Evolutionary conservation across 1,139 yeast genomes (phyloP).

Genomic region (Candida dubliniensis): DNA sequence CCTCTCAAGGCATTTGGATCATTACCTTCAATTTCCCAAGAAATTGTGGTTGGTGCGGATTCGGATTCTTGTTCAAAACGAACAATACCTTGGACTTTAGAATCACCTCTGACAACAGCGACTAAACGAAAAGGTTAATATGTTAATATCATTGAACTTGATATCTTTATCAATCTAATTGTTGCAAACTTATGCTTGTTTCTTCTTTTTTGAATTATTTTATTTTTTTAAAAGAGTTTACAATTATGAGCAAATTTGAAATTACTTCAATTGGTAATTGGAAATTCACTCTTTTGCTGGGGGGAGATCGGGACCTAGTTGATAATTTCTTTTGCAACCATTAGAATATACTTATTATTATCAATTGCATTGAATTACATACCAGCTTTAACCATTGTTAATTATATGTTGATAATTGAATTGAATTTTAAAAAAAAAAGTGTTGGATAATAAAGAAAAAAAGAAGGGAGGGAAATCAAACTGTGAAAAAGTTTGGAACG

Average conservation of each 20-base stretch:
- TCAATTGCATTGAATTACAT: conserved; percentile 18
- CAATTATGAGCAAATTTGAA: background rate
- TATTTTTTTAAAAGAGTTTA: background rate
- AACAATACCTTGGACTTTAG: conserved; percentile 83
- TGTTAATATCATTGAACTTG: too few species aligned
- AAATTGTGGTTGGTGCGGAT: conserved; percentile 75
- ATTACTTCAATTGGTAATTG: background rate
- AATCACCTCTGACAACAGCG: conserved; percentile 95
- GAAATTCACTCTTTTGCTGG: background rate
- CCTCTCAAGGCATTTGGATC: conserved; percentile 88
- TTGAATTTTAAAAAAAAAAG: background rate
- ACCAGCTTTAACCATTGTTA: conserved; percentile 38
- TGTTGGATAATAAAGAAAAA: background rate
- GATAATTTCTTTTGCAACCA: background rate
- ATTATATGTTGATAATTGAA: conserved; percentile 5
- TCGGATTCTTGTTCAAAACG: conserved; percentile 80
- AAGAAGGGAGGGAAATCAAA: background rate
- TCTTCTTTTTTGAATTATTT: background rate
- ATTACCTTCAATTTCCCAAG: conserved; percentile 88
- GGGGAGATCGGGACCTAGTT: background rate
- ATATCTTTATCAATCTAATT: background rate
- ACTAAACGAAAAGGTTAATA: conserved; percentile 40
- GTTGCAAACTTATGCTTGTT: background rate
- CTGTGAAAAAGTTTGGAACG: too few species aligned
- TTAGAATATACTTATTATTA: background rate